A percentile compares a stretch with the other conserved stretches of the same genome.
Evolutionary conservation across 257 asterid species (phyloP).

Genomic region (Fraxinus americana): DNA sequence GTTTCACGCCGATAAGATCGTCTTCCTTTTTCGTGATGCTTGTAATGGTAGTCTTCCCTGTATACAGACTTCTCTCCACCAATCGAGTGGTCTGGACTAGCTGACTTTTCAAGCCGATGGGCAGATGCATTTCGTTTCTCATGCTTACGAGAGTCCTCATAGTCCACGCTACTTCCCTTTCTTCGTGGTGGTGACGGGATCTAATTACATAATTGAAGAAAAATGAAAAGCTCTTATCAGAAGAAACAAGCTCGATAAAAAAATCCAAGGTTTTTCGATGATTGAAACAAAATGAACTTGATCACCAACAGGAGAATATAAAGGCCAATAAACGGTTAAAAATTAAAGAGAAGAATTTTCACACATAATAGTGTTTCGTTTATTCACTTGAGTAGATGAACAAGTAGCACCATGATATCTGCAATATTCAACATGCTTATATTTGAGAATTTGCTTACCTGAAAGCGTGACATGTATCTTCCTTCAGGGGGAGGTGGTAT

Average conservation of each 20-base stretch:
- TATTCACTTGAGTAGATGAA: background rate
- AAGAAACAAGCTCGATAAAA: background rate
- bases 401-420: background rate
- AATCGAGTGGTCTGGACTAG: slow-evolving; percentile 44
- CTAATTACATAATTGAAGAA: slow-evolving; percentile 34
- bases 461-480: slow-evolving; percentile 78
- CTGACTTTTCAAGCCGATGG: slow-evolving; percentile 36
- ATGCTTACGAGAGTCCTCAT: slow-evolving; percentile 42
- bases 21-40: slow-evolving; percentile 32
- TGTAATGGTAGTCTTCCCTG: slow-evolving; percentile 34
- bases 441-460: slow-evolving; percentile 39
- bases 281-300: background rate
- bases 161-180: slow-evolving; percentile 42
- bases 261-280: background rate
- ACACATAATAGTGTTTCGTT: background rate
- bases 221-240: background rate
- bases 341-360: background rate
- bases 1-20: slow-evolving; percentile 41
- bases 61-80: slow-evolving; percentile 37
- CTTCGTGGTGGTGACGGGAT: slow-evolving; percentile 85
- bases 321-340: background rate
- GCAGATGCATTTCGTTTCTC: slow-evolving; percentile 34
- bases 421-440: background rate
- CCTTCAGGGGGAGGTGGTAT: slow-evolving; percentile 92
- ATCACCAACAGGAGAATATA: background rate